These are phyloP conservation scores for Chaetomium fimeti DNA, from an alignment of 495 filamentous ascomycete species.

Conservation along the genomic window DNA sequence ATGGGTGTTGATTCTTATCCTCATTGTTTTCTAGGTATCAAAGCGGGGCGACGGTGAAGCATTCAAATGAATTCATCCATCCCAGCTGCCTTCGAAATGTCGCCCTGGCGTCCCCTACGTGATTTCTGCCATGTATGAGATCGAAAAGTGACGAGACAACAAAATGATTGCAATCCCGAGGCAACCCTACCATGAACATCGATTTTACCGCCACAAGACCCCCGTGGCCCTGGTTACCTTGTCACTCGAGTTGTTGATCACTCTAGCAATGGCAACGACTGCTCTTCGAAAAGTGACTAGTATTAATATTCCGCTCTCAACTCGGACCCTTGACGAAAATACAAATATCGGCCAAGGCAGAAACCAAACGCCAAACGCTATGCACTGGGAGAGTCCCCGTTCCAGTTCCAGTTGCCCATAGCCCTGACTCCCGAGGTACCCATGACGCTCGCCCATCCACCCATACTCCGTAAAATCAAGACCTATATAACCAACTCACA, in stretches of 20 bases:
- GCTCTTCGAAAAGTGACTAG: neutral
- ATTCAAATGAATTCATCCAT: neutral
- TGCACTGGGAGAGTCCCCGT: neutral
- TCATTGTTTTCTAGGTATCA: neutral
- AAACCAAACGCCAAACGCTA: constrained; percentile 22
- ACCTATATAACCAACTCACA: neutral
- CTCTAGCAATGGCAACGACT: neutral
- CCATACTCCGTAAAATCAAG: neutral
- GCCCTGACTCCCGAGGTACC: neutral
- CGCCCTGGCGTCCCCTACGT: neutral
- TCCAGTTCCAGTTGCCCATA: neutral
- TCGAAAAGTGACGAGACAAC: too few species aligned
- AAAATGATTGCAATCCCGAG: too few species aligned
- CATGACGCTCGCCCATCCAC: neutral
- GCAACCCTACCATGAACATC: too few species aligned
- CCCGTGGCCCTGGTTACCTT: too few species aligned
- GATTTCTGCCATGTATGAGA: neutral
- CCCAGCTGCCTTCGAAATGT: neutral
- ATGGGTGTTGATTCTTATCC: neutral
- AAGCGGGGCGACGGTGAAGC: neutral
- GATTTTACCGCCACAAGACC: too few species aligned
- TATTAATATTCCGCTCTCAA: neutral
- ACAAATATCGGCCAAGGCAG: neutral
- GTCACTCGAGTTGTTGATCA: too few species aligned
- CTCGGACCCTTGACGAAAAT: neutral